Percentiles rank a stretch among this genome's conserved stretches.
These are phyloP conservation scores for Nicotiana noctiflora DNA, from an alignment of 257 asterid genomes.

Conservation along the genomic window DNA sequence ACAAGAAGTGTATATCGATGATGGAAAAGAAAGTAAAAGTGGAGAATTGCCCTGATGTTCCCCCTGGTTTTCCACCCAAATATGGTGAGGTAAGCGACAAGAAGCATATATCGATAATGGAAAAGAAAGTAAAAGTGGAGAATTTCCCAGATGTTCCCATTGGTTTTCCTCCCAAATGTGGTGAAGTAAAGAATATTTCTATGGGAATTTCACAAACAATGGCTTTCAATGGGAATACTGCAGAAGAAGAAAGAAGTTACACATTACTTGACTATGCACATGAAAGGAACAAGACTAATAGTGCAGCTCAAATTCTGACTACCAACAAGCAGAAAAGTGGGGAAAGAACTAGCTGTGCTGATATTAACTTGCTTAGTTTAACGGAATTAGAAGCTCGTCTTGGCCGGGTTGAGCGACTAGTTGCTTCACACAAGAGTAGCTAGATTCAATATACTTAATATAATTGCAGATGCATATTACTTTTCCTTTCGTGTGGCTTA, in stretches of 20 bases:
- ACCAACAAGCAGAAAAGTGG: neutral
- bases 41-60: conserved; percentile 1
- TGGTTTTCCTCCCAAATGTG: neutral
- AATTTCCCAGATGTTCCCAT: conserved; percentile 9
- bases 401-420: neutral
- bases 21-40: neutral
- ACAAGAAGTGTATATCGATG: neutral
- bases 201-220: neutral
- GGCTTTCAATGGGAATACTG: neutral
- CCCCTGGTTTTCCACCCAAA: conserved; percentile 16
- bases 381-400: neutral
- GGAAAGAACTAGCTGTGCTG: neutral
- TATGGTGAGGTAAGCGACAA: neutral
- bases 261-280: neutral
- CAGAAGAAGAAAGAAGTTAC: neutral
- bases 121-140: neutral
- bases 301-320: neutral
- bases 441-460: neutral
- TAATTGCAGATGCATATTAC: neutral
- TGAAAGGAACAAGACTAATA: neutral
- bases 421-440: neutral
- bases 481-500: neutral
- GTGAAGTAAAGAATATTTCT: neutral
- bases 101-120: neutral
- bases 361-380: neutral